These are phyloP conservation scores for Yamadazyma blattariae DNA, from an alignment of 1,139 yeast genomes.

Conservation along the genomic window DNA sequence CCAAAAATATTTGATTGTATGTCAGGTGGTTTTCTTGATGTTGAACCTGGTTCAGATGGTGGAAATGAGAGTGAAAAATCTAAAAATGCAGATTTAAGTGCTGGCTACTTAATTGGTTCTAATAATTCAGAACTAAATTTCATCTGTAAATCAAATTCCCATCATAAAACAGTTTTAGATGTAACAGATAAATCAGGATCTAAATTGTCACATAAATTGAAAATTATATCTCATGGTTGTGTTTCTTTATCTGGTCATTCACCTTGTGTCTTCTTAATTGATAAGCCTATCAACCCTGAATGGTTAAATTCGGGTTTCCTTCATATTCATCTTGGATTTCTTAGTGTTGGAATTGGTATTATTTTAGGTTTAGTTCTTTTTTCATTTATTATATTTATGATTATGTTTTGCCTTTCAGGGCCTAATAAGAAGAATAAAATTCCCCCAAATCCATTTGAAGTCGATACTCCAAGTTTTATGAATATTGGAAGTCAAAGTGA, in stretches of 20 bases:
- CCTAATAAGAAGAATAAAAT: constrained; percentile 2
- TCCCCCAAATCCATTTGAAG: constrained; percentile 7
- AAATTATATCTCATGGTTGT: constrained; percentile 67
- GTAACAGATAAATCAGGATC: constrained; percentile 18
- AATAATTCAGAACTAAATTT: constrained; percentile 10
- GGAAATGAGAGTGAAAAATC: background rate
- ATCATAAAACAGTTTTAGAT: constrained; percentile 10
- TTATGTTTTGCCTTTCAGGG: constrained; percentile 28
- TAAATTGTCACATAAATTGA: constrained; percentile 58
- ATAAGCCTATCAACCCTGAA: constrained; percentile 50
- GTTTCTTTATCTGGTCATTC: constrained; percentile 31
- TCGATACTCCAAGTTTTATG: constrained; percentile 34
- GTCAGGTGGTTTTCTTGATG: constrained; percentile 2
- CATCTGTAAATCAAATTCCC: constrained; percentile 9
- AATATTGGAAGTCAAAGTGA: constrained; percentile 33
- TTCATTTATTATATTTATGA: constrained; percentile 28
- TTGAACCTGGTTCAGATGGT: background rate
- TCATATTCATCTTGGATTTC: constrained; percentile 60
- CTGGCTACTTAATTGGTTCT: constrained; percentile 9
- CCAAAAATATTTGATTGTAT: constrained; percentile 32
- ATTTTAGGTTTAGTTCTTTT: constrained; percentile 52
- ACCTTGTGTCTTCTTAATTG: constrained; percentile 69
- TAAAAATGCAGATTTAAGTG: too few relatives aligned
- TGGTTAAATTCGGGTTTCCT: constrained; percentile 57
- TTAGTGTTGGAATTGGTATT: constrained; percentile 66